phyloP scores from a whole-genome alignment of 2,329 filamentous ascomycete species.

The Aspergillus terreus region DNA sequence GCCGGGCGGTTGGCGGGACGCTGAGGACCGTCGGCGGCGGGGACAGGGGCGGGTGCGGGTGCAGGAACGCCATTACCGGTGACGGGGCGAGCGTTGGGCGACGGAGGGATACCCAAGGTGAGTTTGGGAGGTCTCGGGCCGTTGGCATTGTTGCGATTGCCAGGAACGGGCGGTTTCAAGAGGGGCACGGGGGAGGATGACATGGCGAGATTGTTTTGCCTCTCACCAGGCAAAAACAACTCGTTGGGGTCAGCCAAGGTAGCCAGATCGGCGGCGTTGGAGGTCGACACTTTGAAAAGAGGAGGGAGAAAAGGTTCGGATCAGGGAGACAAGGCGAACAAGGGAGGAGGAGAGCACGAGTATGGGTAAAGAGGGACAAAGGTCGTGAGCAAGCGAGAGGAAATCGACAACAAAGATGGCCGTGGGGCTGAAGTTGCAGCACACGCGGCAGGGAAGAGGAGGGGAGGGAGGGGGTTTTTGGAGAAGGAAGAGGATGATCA shows the following conservation, averaged over 20 bases:
- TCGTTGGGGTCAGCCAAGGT: conserved; percentile 38
- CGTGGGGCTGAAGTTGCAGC: neutral
- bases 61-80: conserved; percentile 42
- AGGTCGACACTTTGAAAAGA: conserved; percentile 16
- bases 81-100: conserved; percentile 75
- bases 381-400: conserved; percentile 2
- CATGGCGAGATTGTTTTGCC: conserved; percentile 54
- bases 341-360: conserved; percentile 2
- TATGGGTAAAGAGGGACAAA: neutral
- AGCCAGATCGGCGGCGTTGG: conserved; percentile 32
- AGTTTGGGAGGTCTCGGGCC: conserved; percentile 69
- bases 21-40: conserved; percentile 24
- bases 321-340: neutral
- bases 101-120: conserved; percentile 85
- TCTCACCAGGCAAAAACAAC: conserved; percentile 39
- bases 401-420: conserved; percentile 2
- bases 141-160: conserved; percentile 58
- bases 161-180: conserved; percentile 77
- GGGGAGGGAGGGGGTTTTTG: neutral
- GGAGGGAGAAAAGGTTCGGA: neutral
- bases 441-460: neutral
- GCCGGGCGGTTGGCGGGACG: conserved; percentile 51
- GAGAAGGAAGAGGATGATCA: neutral
- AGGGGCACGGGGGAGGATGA: conserved; percentile 69
- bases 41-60: conserved; percentile 22